phyloP scores from a whole-genome alignment of 2,329 filamentous ascomycete genomes.

The Ceratocystis variospora region DNA sequence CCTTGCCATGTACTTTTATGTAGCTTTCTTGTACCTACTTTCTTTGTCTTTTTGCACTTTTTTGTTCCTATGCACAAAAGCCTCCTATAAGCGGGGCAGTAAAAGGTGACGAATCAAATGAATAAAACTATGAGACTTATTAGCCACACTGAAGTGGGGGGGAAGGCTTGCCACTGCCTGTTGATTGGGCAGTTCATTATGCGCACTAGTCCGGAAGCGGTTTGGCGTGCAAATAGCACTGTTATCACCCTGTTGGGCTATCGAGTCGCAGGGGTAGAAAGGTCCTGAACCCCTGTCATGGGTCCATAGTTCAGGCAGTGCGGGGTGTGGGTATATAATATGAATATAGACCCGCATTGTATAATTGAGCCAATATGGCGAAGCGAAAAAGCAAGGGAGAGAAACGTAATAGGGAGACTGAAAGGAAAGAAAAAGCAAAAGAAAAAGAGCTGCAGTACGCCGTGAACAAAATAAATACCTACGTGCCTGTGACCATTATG shows the following conservation, averaged over 20 bases:
- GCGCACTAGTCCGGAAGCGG: conserved; percentile 8
- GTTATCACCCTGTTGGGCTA: neutral
- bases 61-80: neutral
- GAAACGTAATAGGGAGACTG: neutral
- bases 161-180: conserved; percentile 16
- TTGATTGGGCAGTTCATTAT: conserved; percentile 14
- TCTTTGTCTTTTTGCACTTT: neutral
- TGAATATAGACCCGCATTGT: neutral
- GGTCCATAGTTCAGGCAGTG: too few relatives aligned
- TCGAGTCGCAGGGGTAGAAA: neutral
- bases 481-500: too few relatives aligned
- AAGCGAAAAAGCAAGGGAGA: too few relatives aligned
- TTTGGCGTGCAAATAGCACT: neutral
- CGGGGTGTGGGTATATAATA: neutral
- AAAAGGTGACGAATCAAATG: conserved; percentile 6
- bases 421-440: neutral
- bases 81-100: conserved; percentile 1
- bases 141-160: conserved; percentile 11
- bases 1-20: neutral
- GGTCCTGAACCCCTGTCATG: neutral
- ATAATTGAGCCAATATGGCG: too few relatives aligned
- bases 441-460: neutral
- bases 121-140: conserved; percentile 7
- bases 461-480: too few relatives aligned
- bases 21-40: neutral